Evolutionary conservation across 2,329 filamentous ascomycete species (phyloP).

Genomic region (Cladosporium sp.): DNA sequence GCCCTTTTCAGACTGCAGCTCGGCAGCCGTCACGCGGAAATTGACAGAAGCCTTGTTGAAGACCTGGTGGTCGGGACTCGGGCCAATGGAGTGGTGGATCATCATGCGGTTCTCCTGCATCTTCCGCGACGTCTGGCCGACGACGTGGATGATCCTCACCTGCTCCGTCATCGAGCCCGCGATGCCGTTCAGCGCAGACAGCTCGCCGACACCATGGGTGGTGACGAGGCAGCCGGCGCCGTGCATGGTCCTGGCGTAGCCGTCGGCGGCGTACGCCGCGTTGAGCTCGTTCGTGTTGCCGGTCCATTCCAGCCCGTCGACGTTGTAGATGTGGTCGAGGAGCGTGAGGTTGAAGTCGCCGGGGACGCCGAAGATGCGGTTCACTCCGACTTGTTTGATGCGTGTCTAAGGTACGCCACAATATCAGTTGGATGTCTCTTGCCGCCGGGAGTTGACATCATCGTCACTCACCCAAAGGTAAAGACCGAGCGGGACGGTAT

Average conservation of each 20-base stretch:
- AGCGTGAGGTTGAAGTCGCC: conserved; percentile 43
- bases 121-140: conserved; percentile 37
- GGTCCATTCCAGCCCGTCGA: conserved; percentile 37
- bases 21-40: conserved; percentile 35
- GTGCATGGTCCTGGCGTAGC: conserved; percentile 51
- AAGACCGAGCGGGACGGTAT: conserved; percentile 35
- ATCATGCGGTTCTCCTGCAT: conserved; percentile 40
- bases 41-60: conserved; percentile 36
- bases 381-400: conserved; percentile 36
- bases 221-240: conserved; percentile 47
- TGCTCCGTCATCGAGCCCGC: conserved; percentile 39
- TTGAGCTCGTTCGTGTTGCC: conserved; percentile 56
- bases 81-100: conserved; percentile 41
- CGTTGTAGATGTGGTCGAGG: conserved; percentile 38
- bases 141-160: conserved; percentile 41
- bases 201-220: conserved; percentile 54
- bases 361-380: conserved; percentile 39
- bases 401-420: conserved; percentile 18
- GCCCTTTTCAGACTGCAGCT: conserved; percentile 35
- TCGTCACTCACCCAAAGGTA: conserved; percentile 32
- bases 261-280: conserved; percentile 52
- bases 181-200: conserved; percentile 41
- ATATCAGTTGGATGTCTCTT: too few species aligned
- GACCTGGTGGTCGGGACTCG: conserved; percentile 36
- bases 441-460: too few species aligned